A percentile compares a stretch with the other conserved stretches of the same genome.
phyloP scores from a whole-genome alignment of 2,329 filamentous ascomycete species.

The Stagonosporopsis tanaceti region DNA sequence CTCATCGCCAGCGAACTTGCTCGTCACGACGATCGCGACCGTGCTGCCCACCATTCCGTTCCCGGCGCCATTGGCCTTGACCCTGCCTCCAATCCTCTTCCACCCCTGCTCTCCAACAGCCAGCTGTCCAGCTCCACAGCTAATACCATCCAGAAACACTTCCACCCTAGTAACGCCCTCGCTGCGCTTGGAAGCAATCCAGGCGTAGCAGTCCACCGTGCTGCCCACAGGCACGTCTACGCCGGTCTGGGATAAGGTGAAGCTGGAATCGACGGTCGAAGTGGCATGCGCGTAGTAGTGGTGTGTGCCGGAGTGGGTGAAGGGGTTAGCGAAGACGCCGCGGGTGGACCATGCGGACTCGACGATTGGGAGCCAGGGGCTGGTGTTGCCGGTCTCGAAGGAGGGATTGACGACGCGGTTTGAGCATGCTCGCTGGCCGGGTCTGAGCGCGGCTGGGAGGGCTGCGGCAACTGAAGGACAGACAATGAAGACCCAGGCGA shows the following conservation, averaged over 20 bases:
- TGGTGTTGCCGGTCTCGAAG: slow-evolving; percentile 5
- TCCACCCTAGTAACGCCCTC: slow-evolving; percentile 1
- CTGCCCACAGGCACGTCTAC: neutral
- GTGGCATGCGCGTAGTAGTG: slow-evolving; percentile 6
- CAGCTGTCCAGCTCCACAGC: slow-evolving; percentile 3
- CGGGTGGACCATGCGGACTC: slow-evolving; percentile 6
- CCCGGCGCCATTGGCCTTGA: neutral
- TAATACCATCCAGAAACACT: slow-evolving; percentile 11
- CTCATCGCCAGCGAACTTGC: slow-evolving; percentile 8
- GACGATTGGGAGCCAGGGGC: slow-evolving; percentile 12
- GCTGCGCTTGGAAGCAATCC: slow-evolving; percentile 2
- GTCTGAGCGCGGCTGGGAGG: neutral
- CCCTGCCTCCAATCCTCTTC: neutral
- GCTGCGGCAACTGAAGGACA: neutral
- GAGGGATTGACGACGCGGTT: slow-evolving; percentile 12
- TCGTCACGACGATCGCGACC: slow-evolving; percentile 9
- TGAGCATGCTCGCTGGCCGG: neutral
- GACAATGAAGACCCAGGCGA: neutral
- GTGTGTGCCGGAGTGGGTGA: neutral
- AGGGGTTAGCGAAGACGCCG: neutral
- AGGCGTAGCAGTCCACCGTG: slow-evolving; percentile 5
- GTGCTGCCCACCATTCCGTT: slow-evolving; percentile 4
- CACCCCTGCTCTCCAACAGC: slow-evolving; percentile 1
- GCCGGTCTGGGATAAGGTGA: slow-evolving; percentile 8
- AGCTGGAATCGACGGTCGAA: neutral